Percentiles rank a stretch among this genome's conserved stretches.
These are phyloP conservation scores for Sarocladium brachiariae DNA, from an alignment of 2,329 filamentous ascomycete species.

Conservation along the genomic window DNA sequence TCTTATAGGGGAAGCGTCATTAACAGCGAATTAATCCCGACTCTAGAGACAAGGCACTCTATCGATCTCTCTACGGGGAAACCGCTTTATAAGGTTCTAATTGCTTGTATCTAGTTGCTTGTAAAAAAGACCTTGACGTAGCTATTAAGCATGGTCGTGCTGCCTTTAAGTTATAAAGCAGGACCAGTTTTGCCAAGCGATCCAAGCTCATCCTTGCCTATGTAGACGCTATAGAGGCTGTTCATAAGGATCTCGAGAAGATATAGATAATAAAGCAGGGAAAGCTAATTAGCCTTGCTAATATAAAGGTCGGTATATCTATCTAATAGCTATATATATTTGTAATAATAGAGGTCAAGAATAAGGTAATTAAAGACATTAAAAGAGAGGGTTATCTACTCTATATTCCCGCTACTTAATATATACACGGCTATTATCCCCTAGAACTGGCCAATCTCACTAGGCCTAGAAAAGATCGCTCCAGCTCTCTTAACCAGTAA, in stretches of 20 bases:
- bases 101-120: too few species aligned
- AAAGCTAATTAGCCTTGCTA: conserved; percentile 9
- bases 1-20: conserved; percentile 16
- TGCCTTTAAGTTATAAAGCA: conserved; percentile 24
- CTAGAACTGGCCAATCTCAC: conserved; percentile 45
- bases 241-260: conserved; percentile 16
- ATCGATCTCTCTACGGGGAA: conserved; percentile 26
- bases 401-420: conserved; percentile 26
- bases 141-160: conserved; percentile 21
- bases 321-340: conserved; percentile 21
- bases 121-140: conserved; percentile 20
- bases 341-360: conserved; percentile 18
- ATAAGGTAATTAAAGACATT: conserved; percentile 23
- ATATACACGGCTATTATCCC: conserved; percentile 40
- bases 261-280: conserved; percentile 11
- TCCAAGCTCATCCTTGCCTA: conserved; percentile 17
- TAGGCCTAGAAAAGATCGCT: conserved; percentile 47
- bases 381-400: conserved; percentile 14
- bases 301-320: conserved; percentile 16
- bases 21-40: conserved; percentile 17
- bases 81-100: conserved; percentile 24
- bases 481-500: conserved; percentile 52
- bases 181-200: conserved; percentile 19
- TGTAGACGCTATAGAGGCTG: conserved; percentile 21
- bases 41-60: conserved; percentile 14